phyloP scores from a whole-genome alignment of 805 yeast genomes.

The Metschnikowia gelsemii region DNA sequence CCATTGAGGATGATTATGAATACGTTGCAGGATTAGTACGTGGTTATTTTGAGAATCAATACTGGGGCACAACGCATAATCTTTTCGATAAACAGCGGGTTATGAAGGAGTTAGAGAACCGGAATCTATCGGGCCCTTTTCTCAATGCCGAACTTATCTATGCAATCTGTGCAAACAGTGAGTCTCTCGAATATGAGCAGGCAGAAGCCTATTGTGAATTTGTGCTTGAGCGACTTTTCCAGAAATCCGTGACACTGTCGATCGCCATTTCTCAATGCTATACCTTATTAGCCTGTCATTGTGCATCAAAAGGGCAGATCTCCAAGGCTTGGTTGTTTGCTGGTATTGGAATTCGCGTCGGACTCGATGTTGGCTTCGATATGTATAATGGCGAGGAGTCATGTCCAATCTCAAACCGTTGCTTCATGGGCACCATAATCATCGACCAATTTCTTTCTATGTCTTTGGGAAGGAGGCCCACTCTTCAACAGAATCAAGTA shows the following conservation, averaged over 20 bases:
- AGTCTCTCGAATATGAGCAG: conserved; percentile 11
- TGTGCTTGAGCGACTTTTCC: conserved; percentile 12
- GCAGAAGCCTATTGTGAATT: conserved; percentile 18
- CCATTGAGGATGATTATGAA: conserved; percentile 16
- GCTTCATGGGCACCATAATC: conserved; percentile 17
- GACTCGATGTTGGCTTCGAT: conserved; percentile 20
- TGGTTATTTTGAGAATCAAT: conserved; percentile 13
- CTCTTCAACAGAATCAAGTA: conserved; percentile 8
- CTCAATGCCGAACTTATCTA: conserved; percentile 15
- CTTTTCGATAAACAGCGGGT: conserved; percentile 15
- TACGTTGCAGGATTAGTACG: conserved; percentile 16
- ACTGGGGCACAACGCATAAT: conserved; percentile 7
- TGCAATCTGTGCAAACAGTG: conserved; percentile 18
- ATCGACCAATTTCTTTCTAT: conserved; percentile 18
- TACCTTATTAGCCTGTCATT: conserved; percentile 17
- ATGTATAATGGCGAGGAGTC: conserved; percentile 8
- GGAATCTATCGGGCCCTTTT: conserved; percentile 13
- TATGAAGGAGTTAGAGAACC: conserved; percentile 13
- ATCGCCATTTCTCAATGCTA: conserved; percentile 19
- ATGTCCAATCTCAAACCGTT: conserved; percentile 12
- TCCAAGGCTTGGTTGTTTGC: conserved; percentile 20
- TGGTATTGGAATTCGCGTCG: conserved; percentile 19
- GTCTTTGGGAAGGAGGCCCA: conserved; percentile 17
- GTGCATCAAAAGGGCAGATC: conserved; percentile 18
- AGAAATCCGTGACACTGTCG: conserved; percentile 10